Percentiles rank a stretch among this genome's conserved stretches.
Evolutionary conservation across 176 grass and related monocot genomes (phyloP).

Genomic region (Guadua angustifolia): DNA sequence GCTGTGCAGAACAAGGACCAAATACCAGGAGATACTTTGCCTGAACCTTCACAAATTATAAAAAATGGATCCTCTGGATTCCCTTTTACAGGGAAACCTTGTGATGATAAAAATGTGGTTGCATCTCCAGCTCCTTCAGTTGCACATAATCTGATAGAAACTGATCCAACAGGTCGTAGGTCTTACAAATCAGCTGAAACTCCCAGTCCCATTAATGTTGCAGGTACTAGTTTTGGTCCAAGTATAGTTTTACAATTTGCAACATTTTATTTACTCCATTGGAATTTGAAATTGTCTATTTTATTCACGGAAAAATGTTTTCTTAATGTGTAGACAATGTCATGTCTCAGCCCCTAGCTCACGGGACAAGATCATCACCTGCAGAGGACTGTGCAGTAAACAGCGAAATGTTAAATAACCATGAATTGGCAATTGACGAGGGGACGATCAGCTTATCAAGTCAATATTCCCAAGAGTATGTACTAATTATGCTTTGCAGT

Average conservation of each 20-base stretch:
- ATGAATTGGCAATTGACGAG: slow-evolving; percentile 70
- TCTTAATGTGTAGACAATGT: slow-evolving; percentile 47
- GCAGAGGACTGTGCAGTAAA: slow-evolving; percentile 42
- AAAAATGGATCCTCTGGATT: slow-evolving; percentile 54
- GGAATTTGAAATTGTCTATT: background rate
- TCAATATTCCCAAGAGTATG: slow-evolving; percentile 86
- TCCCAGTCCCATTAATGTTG: slow-evolving; percentile 34
- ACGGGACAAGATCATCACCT: slow-evolving; percentile 42
- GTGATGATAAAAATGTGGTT: slow-evolving; percentile 36
- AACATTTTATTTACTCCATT: background rate
- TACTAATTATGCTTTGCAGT: background rate
- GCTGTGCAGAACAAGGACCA: slow-evolving; percentile 53
- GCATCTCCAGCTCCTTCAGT: slow-evolving; percentile 42
- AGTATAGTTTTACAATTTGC: background rate
- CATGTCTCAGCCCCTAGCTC: slow-evolving; percentile 38
- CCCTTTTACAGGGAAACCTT: slow-evolving; percentile 37
- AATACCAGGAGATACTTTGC: slow-evolving; percentile 39
- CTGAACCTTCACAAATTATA: slow-evolving; percentile 54
- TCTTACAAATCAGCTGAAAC: slow-evolving; percentile 52
- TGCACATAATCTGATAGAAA: slow-evolving; percentile 35
- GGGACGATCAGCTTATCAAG: slow-evolving; percentile 82
- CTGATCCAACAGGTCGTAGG: slow-evolving; percentile 38
- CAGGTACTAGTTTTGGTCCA: slow-evolving; percentile 39
- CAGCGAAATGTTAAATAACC: slow-evolving; percentile 57
- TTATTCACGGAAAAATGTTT: background rate